Evolutionary conservation across 768 basidiomycete genomes (phyloP), one percentile per base, ranked within the genome.

Genomic region (Amanita molliuscula): DNA sequence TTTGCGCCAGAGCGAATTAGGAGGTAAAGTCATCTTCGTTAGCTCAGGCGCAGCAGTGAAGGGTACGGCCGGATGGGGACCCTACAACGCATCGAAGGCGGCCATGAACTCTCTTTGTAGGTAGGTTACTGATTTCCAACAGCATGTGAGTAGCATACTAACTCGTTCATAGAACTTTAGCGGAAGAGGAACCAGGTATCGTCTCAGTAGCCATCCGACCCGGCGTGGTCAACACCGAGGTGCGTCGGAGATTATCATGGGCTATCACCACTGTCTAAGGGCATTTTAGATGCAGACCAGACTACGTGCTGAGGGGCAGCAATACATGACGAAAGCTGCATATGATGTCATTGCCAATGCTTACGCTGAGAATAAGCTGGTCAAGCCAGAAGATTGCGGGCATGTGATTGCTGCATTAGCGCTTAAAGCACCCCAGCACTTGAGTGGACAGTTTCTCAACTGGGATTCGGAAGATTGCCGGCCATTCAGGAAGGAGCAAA

Each of bases 31-130:
- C 44, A 73, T 96, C 23, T 83, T 95, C 54, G 74, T 94, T 36
- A 91, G 88, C 58, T 92, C 88, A 13, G 94, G 93, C 9, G 84
- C 89, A 8, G 85, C 91, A 7, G 73, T 76, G 13, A 81, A 82
- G 45, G 77, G 74, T 13, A 74, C 64, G 1, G 63, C 78, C 5
- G 84, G 79, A 3, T 95, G 88, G 89, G 89, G 79, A 1, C 77
- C 86, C 1, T 91, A 90, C 63, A 87, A 78, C 53, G 84, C 92
- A 9, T 72, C 77, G 51, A 94, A 97, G 64, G 91, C 94, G 1
- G 91, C 90, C 1, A 73, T 92, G 80, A 96, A 94, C 63, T 85
- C 84, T 18, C 68, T 96, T 37, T 82, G 80, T 67, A 77, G 86
- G 88, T 84, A 59, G 28, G 61, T 55, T 50, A 29, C 58, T 46